These are phyloP conservation scores for Coprinopsis strossmayeri DNA, from an alignment of 768 basidiomycete species.

Conservation along the genomic window DNA sequence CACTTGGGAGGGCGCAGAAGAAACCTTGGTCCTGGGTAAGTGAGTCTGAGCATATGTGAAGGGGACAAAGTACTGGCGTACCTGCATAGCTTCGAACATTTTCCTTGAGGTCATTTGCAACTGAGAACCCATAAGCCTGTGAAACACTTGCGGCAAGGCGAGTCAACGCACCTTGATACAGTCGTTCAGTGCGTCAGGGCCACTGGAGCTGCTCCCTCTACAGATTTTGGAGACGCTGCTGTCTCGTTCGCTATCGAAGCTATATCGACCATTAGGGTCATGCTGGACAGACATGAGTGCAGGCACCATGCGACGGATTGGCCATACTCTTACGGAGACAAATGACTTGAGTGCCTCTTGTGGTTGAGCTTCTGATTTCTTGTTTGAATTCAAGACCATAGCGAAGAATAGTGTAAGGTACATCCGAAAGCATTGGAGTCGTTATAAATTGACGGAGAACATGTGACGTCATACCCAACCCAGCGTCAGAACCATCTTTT, in stretches of 20 bases:
- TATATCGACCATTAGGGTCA: conserved; percentile 45
- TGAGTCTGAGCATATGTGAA: too few relatives aligned
- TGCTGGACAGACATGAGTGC: conserved; percentile 26
- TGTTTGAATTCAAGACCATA: too few relatives aligned
- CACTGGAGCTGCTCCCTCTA: conserved; percentile 26
- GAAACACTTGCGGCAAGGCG: background rate
- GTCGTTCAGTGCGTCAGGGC: conserved; percentile 23
- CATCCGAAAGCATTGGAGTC: too few relatives aligned
- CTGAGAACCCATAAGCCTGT: conserved; percentile 23
- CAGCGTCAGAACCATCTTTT: too few relatives aligned
- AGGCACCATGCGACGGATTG: background rate
- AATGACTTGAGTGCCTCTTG: background rate
- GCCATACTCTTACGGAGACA: conserved; percentile 28
- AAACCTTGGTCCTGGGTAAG: conserved; percentile 50
- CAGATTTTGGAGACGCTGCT: conserved; percentile 55
- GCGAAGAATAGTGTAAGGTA: too few relatives aligned
- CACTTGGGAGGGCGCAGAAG: conserved; percentile 62
- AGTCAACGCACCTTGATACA: conserved; percentile 45
- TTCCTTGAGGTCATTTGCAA: conserved; percentile 55
- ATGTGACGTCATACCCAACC: too few relatives aligned
- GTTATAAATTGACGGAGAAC: too few relatives aligned
- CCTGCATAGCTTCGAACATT: conserved; percentile 71
- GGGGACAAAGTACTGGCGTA: conserved; percentile 19
- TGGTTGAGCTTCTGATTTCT: too few relatives aligned
- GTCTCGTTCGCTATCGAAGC: conserved; percentile 56